Base-by-base conservation (phyloP, 345 rosid species). In the Heritiera fomes region DNA sequence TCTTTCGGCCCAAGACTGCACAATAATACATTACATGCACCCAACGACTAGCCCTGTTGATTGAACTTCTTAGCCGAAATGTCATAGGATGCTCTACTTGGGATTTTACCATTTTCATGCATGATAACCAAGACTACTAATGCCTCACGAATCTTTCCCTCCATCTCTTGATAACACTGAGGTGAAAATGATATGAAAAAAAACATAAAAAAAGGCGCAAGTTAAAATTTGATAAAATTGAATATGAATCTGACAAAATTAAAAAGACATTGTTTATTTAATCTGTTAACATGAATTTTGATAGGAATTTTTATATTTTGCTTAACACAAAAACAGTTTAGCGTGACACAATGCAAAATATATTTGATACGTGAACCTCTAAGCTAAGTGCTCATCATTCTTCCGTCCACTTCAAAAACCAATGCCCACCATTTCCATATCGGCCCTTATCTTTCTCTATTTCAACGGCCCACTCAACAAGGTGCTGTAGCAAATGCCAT, bases 401-500 rank as follows among this genome's bases (percentile, higher is more conserved):
- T 86, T 64, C 79, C 84, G 34, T 88, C 90, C 34, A 62, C 84
- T 52, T 82, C 83, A 74, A 85, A 23, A 86, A 9, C 90, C 92
- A 49, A 43, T 23, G 41, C 34, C 76, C 43, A 68, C 85, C 89
- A 92, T 88, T 85, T 90, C 88, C 52, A 82, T 78, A 6, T 88
- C 96, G 1, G 80, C 80, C 78, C 77, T 65, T 52, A 53, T 73
- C 69, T 85, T 78, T 13, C 87, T 83, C 91, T 94, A 92, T 62
- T 86, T 76, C 82, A 91, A 43, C 59, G 89, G 76, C 56, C 93
- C 94, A 17, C 78, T 85, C 58, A 90, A 62, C 75, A 89, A 73
- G 11, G 96, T 89, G 78, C 83, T 81, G 76, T 90, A 89, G 49
- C 66, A 84, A 90, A 76, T 43, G 89, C 89, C 70, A 40, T 73